A percentile compares a stretch with the other conserved stretches of the same genome.
phyloP scores from a whole-genome alignment of 2,329 filamentous ascomycete genomes.

The Exophiala dermatitidis region DNA sequence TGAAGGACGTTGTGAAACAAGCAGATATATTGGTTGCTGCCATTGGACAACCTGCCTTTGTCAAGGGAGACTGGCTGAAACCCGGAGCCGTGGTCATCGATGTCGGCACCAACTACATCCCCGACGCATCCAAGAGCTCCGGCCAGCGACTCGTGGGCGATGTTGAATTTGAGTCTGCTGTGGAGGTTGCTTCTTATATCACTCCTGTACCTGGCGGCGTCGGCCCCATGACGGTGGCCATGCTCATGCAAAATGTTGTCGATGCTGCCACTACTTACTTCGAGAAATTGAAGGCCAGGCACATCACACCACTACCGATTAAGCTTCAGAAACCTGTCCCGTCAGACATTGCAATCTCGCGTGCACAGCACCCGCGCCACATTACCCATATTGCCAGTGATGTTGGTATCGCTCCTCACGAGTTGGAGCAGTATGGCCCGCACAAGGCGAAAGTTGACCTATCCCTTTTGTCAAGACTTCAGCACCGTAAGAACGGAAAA shows the following conservation, averaged over 20 bases:
- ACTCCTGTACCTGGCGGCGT: constrained; percentile 96
- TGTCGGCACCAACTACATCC: constrained; percentile 93
- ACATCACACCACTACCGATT: constrained; percentile 73
- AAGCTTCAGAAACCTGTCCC: constrained; percentile 74
- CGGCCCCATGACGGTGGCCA: constrained; percentile 97
- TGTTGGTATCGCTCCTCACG: constrained; percentile 76
- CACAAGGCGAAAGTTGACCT: constrained; percentile 96
- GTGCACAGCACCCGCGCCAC: constrained; percentile 82
- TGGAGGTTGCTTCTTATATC: constrained; percentile 80
- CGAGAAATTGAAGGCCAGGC: constrained; percentile 71
- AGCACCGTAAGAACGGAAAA: constrained; percentile 78
- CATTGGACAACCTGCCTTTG: constrained; percentile 77
- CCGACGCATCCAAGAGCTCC: constrained; percentile 82
- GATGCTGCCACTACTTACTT: constrained; percentile 76
- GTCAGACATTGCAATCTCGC: constrained; percentile 90
- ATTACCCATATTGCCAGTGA: constrained; percentile 80
- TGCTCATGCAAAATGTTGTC: constrained; percentile 93
- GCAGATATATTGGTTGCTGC: constrained; percentile 90
- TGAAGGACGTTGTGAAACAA: constrained; percentile 66
- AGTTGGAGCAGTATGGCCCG: constrained; percentile 88
- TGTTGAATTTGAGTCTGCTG: constrained; percentile 81
- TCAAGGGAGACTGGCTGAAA: constrained; percentile 95
- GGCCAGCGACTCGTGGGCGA: constrained; percentile 89
- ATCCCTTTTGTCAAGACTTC: constrained; percentile 69
- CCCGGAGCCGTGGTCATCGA: constrained; percentile 92